These are phyloP conservation scores for Neurospora sp. DNA, from an alignment of 495 filamentous ascomycete genomes.

Conservation along the genomic window DNA sequence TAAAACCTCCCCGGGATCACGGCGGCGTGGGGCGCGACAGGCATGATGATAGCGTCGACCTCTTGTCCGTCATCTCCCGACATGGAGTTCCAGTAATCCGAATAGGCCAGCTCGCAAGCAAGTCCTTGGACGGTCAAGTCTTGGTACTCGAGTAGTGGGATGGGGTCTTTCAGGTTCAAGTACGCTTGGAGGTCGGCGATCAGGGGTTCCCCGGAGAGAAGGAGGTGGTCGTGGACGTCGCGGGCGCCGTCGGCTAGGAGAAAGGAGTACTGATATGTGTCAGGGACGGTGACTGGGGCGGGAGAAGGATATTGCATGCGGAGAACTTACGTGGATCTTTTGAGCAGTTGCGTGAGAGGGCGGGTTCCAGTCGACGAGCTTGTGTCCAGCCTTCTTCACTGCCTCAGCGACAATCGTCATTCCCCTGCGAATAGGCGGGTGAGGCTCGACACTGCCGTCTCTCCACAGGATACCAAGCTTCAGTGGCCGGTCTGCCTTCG, in stretches of 20 bases:
- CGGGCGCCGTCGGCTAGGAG: slow-evolving; percentile 30
- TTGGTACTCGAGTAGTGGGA: slow-evolving; percentile 28
- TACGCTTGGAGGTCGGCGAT: slow-evolving; percentile 8
- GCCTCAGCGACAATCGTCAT: slow-evolving; percentile 26
- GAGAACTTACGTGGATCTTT: slow-evolving; percentile 18
- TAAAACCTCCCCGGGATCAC: slow-evolving; percentile 21
- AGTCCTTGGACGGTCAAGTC: slow-evolving; percentile 12
- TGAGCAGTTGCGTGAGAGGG: slow-evolving; percentile 27
- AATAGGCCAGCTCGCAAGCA: slow-evolving; percentile 20
- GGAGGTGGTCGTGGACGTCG: slow-evolving; percentile 27
- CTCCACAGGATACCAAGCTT: slow-evolving; percentile 42
- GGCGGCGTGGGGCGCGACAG: slow-evolving; percentile 48
- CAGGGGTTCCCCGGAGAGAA: slow-evolving; percentile 36
- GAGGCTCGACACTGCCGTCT: slow-evolving; percentile 45
- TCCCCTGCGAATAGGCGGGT: slow-evolving; percentile 39
- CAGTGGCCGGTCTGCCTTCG: slow-evolving; percentile 12
- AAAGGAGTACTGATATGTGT: slow-evolving; percentile 12
- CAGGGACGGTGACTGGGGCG: not conserved
- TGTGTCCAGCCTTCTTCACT: slow-evolving; percentile 29
- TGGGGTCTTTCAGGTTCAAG: slow-evolving; percentile 23
- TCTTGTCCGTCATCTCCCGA: slow-evolving; percentile 20
- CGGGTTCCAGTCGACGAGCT: slow-evolving; percentile 29
- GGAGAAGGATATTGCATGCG: not conserved
- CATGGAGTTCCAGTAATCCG: slow-evolving; percentile 30
- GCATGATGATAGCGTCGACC: slow-evolving; percentile 44